Percentiles rank a stretch among this genome's conserved stretches.
These are phyloP conservation scores for Diaporthe nobilis DNA, from an alignment of 2,329 filamentous ascomycete species.

Conservation along the genomic window DNA sequence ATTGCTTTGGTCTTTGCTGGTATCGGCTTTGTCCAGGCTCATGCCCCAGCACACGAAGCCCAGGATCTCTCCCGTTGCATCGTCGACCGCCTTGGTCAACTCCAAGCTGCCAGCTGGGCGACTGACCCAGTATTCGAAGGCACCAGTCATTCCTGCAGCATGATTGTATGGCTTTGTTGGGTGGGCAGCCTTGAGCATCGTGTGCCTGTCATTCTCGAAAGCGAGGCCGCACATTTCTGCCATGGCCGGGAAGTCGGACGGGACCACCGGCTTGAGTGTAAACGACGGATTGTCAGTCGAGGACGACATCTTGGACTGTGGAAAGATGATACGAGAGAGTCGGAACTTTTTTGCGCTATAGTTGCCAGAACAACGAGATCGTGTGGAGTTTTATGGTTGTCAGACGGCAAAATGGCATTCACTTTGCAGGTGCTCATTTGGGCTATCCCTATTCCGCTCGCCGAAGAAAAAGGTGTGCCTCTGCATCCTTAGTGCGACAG, in stretches of 20 bases:
- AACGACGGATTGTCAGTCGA: background rate
- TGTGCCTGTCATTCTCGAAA: slow-evolving; percentile 51
- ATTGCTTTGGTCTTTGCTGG: background rate
- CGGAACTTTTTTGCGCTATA: background rate
- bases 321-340: background rate
- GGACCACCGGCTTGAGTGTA: slow-evolving; percentile 32
- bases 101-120: slow-evolving; percentile 44
- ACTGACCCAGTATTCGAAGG: slow-evolving; percentile 45
- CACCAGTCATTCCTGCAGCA: slow-evolving; percentile 45
- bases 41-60: slow-evolving; percentile 55
- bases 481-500: background rate
- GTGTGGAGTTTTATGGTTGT: background rate
- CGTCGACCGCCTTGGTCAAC: slow-evolving; percentile 52
- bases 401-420: background rate
- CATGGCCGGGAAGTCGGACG: slow-evolving; percentile 50
- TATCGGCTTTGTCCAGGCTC: slow-evolving; percentile 45
- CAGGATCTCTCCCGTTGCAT: slow-evolving; percentile 47
- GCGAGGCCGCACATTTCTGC: slow-evolving; percentile 49
- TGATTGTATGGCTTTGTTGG: slow-evolving; percentile 50
- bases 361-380: background rate
- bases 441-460: slow-evolving; percentile 25
- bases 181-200: slow-evolving; percentile 51
- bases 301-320: background rate
- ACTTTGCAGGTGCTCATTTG: background rate
- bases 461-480: background rate